phyloP scores from a whole-genome alignment of 768 basidiomycete genomes.

The Naganishia friedmannii region DNA sequence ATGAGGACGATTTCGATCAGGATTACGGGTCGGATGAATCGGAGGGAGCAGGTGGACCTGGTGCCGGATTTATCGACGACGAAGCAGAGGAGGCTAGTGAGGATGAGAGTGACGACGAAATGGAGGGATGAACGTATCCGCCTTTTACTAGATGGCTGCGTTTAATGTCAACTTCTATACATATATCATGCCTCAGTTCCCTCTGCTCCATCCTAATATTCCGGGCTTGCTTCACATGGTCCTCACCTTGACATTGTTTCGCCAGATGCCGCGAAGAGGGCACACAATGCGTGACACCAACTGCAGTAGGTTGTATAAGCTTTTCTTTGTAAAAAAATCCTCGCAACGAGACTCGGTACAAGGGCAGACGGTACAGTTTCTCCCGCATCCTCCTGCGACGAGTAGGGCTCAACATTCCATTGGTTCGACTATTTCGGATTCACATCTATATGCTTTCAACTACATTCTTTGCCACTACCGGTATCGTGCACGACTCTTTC shows the following conservation, averaged over 20 bases:
- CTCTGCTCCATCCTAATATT: not conserved
- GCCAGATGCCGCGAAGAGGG: too few relatives aligned
- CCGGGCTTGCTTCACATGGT: too few relatives aligned
- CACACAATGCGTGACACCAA: too few relatives aligned
- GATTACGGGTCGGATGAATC: constrained; percentile 57
- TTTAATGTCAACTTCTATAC: not conserved
- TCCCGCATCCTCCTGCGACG: too few relatives aligned
- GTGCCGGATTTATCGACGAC: constrained; percentile 51
- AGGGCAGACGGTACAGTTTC: too few relatives aligned
- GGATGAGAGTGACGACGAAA: constrained; percentile 54
- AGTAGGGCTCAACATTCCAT: too few relatives aligned
- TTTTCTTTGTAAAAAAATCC: too few relatives aligned
- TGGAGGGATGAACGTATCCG: constrained; percentile 31
- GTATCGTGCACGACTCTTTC: not conserved
- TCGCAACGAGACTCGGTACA: too few relatives aligned
- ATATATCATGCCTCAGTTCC: not conserved
- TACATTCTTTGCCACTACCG: not conserved
- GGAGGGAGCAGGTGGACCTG: constrained; percentile 64
- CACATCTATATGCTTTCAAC: not conserved
- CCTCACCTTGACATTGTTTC: too few relatives aligned
- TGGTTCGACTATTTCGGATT: too few relatives aligned
- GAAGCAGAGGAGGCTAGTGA: constrained; percentile 59
- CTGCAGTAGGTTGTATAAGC: too few relatives aligned
- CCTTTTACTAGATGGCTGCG: not conserved
- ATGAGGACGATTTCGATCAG: constrained; percentile 50